These are phyloP conservation scores for Ceratobasidium papillatum DNA, from an alignment of 1,284 basidiomycete genomes.

Conservation along the genomic window DNA sequence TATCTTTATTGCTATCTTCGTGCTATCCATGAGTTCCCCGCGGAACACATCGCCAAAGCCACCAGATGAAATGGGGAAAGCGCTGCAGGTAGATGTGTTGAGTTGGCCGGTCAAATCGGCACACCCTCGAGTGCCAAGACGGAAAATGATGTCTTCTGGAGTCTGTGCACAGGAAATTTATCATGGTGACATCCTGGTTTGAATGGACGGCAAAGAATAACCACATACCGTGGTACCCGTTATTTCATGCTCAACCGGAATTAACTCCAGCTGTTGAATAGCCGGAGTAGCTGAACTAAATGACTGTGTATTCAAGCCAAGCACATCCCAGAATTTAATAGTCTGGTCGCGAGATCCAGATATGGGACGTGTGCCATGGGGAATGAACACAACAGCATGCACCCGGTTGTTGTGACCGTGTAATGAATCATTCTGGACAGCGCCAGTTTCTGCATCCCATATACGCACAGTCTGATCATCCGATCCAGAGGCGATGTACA, in stretches of 20 bases:
- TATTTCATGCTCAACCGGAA: background rate
- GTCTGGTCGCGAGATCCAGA: conserved; percentile 88
- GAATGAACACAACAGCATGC: conserved; percentile 85
- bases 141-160: background rate
- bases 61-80: background rate
- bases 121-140: background rate
- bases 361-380: conserved; percentile 79
- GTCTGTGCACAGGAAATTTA: background rate
- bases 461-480: conserved; percentile 86
- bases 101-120: background rate
- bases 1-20: conserved; percentile 6
- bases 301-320: background rate
- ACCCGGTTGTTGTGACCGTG: conserved; percentile 85
- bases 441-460: conserved; percentile 81
- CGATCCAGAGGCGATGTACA: conserved; percentile 83
- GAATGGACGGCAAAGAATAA: background rate
- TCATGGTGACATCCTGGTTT: background rate
- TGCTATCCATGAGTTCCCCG: background rate
- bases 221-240: background rate
- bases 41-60: conserved; percentile 13
- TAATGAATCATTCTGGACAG: conserved; percentile 71
- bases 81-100: background rate
- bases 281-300: no score
- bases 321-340: conserved; percentile 86
- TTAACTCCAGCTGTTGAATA: background rate